Base-by-base conservation (phyloP, 495 filamentous ascomycete species). In the Massariosphaeria phaeospora region DNA sequence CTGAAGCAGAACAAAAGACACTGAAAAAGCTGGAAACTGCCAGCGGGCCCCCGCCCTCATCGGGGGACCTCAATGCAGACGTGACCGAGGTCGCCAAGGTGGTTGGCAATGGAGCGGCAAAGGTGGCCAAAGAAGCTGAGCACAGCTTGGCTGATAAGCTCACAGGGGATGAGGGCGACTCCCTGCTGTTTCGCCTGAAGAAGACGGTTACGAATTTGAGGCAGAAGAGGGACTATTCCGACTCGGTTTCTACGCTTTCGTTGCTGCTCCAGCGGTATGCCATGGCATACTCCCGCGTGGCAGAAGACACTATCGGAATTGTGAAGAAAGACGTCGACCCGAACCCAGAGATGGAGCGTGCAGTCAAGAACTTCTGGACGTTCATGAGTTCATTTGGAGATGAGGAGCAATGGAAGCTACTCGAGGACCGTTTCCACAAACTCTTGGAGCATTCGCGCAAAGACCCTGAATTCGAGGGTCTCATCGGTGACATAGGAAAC, bases 381-480 rank as follows among this genome's bases (percentile, higher is more conserved):
- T 71, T 97, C 12, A 52, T 95, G 11, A 86, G 78, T 52, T 84
- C 82, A 1, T 91, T 95, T 62, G 91, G 91, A 4, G 80, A 87
- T 51, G 66, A 67, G 26, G 66, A 79, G 29, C 81, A 88, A 56
- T 97, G 91, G 91, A 71, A 90, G 24, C 74, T 76, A 38, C 75
- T 91, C 0, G 81, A 90, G 66, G 62, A 79, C 20, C 73, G 75
- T 9, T 79, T 88, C 62, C 76, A 85, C 26, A 71, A 78, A 46
- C 80, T 96, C 45, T 69, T 93, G 72, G 73, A 78, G 33, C 88
- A 95, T 69, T 79, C 82, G 2, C 75, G 85, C 42, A 81, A 78
- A 23, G 88, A 95, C 64, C 86, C 86, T 0, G 81, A 94, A 31
- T 95, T 96, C 59, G 91, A 97, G 58, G 66, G 77, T 21, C 66